Base-by-base conservation (phyloP, 352 stramenopile genomes). In the Phytopythium mirpurense region DNA sequence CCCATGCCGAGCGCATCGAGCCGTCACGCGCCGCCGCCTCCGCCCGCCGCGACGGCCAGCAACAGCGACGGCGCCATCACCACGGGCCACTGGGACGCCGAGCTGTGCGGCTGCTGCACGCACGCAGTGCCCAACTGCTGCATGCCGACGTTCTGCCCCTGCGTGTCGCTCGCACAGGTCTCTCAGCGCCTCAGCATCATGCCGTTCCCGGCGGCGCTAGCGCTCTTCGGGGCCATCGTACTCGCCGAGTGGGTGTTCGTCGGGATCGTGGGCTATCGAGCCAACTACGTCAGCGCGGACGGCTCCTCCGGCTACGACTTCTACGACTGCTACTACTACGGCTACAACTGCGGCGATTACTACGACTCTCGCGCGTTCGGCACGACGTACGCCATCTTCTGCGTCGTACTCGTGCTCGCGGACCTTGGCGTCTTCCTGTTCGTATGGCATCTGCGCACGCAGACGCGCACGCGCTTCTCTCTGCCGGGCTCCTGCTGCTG, bases 91-190 rank as follows among this genome's bases (percentile, higher is more conserved):
- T 74, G 63, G 67, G 57, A 41, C 18, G 52, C 59, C 3, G 48
- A 48, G 16, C 62, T 86, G 31, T 86, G 76, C 46, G 51, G 29
- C 34, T 82, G 72, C 60, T 72, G 76, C 50, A 53, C 71, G 29
- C 32, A 72, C 53, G 56, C 63, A 46, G 65, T 83, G 37, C 70
- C 74, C 35, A 88, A 88, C 57, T 55, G 55, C 31, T 34, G 81
- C 48, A 78, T 83, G 72, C 51, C 58, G 7, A 71, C 57, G 18
- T 63, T 70, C 41, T 88, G 77, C 56, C 72, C 74, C 23, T 88
- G 77, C 45, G 65, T 88, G 31, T 79, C 72, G 19, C 27, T 83
- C 31, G 72, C 77, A 2, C 77, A 88, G 48, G 80, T 83, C 50
- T 50, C 67, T 21, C 34, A 56, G 45, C 70, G 74, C 9, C 65